These are phyloP conservation scores for Mucor circinelloides DNA, from an alignment of 371 early-diverging fungal genomes.

Conservation along the genomic window DNA sequence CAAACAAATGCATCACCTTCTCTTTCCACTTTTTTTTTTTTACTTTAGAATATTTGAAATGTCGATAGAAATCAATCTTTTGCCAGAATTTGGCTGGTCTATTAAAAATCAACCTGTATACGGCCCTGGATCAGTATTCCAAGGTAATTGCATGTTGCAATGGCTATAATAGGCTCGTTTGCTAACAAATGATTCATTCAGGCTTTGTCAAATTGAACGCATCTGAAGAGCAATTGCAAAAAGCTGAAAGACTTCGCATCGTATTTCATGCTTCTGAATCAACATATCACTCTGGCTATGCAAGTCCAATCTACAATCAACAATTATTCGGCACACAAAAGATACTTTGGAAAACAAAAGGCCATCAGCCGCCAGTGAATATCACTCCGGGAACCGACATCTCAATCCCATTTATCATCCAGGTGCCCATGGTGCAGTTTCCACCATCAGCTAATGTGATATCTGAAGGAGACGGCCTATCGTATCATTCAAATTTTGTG, in stretches of 20 bases:
- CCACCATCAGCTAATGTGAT: conserved; percentile 11
- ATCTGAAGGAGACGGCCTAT: conserved; percentile 8
- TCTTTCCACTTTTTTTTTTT: neutral
- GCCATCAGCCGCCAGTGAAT: neutral
- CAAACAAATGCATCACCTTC: neutral
- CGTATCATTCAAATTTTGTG: conserved; percentile 7
- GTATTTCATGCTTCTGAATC: conserved; percentile 21
- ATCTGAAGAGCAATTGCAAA: conserved; percentile 1
- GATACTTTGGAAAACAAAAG: conserved; percentile 10
- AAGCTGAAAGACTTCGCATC: conserved; percentile 13
- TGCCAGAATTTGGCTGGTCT: conserved; percentile 26
- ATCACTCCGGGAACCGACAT: neutral
- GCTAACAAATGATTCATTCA: neutral
- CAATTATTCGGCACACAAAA: conserved; percentile 21
- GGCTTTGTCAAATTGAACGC: conserved; percentile 14
- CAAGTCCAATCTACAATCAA: neutral
- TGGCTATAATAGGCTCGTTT: neutral
- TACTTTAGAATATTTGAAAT: neutral
- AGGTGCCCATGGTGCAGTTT: conserved; percentile 25
- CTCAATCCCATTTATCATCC: conserved; percentile 19
- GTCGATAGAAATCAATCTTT: conserved; percentile 10
- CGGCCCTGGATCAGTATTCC: conserved; percentile 31
- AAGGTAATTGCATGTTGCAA: conserved; percentile 14
- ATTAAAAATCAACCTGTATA: conserved; percentile 16
- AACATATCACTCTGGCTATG: neutral